Percentiles rank a stretch among this genome's conserved stretches.
Evolutionary conservation across 2,329 filamentous ascomycete species (phyloP).

Genomic region (Epichloe amarillans): DNA sequence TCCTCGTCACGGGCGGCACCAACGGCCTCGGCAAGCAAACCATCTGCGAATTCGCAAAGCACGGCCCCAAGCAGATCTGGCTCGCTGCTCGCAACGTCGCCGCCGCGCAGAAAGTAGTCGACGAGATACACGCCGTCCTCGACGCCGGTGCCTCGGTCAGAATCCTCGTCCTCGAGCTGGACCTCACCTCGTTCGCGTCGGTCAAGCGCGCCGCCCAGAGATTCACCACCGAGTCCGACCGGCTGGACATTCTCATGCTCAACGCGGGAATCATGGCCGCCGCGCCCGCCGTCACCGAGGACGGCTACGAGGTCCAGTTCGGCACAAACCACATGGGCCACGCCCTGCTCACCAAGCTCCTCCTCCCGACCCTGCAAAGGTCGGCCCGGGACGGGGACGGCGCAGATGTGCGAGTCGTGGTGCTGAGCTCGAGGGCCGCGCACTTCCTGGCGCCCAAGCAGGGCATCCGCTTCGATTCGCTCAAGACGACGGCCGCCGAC

Average conservation of each 20-base stretch:
- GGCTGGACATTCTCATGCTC: constrained; percentile 31
- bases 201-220: constrained; percentile 26
- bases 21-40: constrained; percentile 56
- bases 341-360: constrained; percentile 27
- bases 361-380: constrained; percentile 18
- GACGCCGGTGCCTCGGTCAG: constrained; percentile 6
- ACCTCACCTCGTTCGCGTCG: constrained; percentile 30
- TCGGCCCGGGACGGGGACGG: constrained; percentile 11
- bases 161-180: constrained; percentile 28
- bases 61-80: constrained; percentile 12
- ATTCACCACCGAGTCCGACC: constrained; percentile 19
- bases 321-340: constrained; percentile 37
- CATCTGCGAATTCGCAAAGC: constrained; percentile 10
- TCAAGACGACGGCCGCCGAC: constrained; percentile 12
- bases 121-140: constrained; percentile 19
- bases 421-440: constrained; percentile 15
- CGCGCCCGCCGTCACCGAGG: constrained; percentile 22
- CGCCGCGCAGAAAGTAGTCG: constrained; percentile 21
- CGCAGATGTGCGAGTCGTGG: constrained; percentile 18
- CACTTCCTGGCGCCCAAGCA: constrained; percentile 11
- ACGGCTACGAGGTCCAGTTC: constrained; percentile 37
- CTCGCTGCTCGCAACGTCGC: constrained; percentile 22
- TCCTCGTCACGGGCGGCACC: constrained; percentile 72
- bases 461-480: constrained; percentile 17
- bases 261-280: constrained; percentile 33